A percentile compares a stretch with the other conserved stretches of the same genome.
phyloP scores from a whole-genome alignment of 2,329 filamentous ascomycete genomes.

The Penicillium freii region DNA sequence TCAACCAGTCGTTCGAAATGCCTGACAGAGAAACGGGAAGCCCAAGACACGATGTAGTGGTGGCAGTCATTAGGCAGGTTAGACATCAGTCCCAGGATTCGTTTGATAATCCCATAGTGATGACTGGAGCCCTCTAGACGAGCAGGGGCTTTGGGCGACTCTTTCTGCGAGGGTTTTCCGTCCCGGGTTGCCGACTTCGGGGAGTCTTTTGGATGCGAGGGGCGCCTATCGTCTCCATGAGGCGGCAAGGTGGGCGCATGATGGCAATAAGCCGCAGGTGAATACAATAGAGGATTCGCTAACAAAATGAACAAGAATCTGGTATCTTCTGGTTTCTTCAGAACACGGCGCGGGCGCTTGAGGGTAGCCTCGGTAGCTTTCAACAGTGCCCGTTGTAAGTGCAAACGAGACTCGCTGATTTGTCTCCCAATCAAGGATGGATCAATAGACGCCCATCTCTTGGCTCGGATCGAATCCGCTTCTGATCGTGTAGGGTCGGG shows the following conservation, averaged over 20 bases:
- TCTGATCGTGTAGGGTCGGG: conserved; percentile 31
- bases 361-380: conserved; percentile 77
- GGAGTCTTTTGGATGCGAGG: conserved; percentile 28
- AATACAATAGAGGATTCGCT: conserved; percentile 72
- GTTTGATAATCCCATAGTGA: conserved; percentile 81
- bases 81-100: conserved; percentile 75
- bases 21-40: conserved; percentile 65
- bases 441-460: conserved; percentile 44
- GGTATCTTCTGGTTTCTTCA: conserved; percentile 67
- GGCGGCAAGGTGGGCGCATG: conserved; percentile 16
- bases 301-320: conserved; percentile 77
- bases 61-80: conserved; percentile 75
- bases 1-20: conserved; percentile 75
- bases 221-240: conserved; percentile 27
- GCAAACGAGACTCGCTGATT: conserved; percentile 62
- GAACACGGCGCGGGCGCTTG: conserved; percentile 70
- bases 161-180: conserved; percentile 18
- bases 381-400: conserved; percentile 67
- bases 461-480: conserved; percentile 21
- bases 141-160: conserved; percentile 21
- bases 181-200: conserved; percentile 19
- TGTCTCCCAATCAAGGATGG: conserved; percentile 51
- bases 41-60: conserved; percentile 73
- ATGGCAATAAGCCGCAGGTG: conserved; percentile 31
- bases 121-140: conserved; percentile 55